A percentile compares a stretch with the other conserved stretches of the same genome.
phyloP scores from a whole-genome alignment of 2,329 filamentous ascomycete species.

The Orbilia oligospora region DNA sequence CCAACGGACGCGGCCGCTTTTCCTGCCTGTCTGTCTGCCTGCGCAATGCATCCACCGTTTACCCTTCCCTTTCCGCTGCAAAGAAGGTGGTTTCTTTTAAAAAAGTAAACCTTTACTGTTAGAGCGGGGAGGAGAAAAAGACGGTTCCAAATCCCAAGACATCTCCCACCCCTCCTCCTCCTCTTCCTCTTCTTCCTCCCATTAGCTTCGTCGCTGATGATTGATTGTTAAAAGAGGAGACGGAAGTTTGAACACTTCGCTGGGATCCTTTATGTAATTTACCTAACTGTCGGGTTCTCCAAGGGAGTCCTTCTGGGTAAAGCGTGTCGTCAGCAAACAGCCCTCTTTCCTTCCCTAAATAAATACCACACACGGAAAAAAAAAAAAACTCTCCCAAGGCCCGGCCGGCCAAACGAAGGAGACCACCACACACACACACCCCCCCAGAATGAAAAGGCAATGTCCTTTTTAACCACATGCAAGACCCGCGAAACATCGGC shows the following conservation, averaged over 20 bases:
- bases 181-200: not conserved
- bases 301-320: conserved; percentile 37
- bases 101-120: conserved; percentile 1
- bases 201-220: conserved; percentile 43
- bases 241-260: conserved; percentile 53
- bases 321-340: conserved; percentile 39
- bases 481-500: conserved; percentile 60
- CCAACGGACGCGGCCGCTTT: conserved; percentile 47
- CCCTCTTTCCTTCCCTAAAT: conserved; percentile 54
- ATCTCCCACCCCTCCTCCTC: not conserved
- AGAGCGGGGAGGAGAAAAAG: conserved; percentile 8
- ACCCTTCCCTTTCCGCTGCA: conserved; percentile 34
- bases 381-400: conserved; percentile 28
- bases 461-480: conserved; percentile 38
- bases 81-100: too few species aligned
- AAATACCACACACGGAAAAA: conserved; percentile 27
- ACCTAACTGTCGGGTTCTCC: conserved; percentile 57
- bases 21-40: conserved; percentile 28
- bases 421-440: conserved; percentile 22
- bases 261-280: conserved; percentile 57
- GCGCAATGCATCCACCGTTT: conserved; percentile 47
- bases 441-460: conserved; percentile 17
- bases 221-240: conserved; percentile 55
- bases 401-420: too few species aligned
- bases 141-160: conserved; percentile 42